phyloP scores from a whole-genome alignment of 2,329 filamentous ascomycete genomes.

The Colletotrichum filicis region DNA sequence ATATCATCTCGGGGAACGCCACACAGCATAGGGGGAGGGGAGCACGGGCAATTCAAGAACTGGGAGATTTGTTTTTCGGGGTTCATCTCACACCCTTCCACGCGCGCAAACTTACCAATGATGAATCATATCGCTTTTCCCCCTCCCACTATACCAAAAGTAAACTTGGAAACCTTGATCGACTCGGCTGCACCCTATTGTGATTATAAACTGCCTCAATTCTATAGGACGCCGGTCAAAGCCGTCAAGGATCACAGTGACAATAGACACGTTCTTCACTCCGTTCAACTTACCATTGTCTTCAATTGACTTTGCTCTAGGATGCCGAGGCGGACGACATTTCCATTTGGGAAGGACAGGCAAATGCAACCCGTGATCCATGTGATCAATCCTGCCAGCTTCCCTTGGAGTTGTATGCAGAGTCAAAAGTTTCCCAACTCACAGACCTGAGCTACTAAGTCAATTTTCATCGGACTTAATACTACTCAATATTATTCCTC shows the following conservation, averaged over 20 bases:
- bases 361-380: not conserved
- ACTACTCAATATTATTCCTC: not conserved
- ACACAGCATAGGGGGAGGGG: not conserved
- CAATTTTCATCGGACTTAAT: not conserved
- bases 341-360: not conserved
- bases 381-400: not conserved
- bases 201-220: not conserved
- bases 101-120: not conserved
- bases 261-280: not conserved
- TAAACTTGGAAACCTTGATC: slow-evolving; percentile 12
- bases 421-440: not conserved
- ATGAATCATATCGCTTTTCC: not conserved
- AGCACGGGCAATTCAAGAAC: not conserved
- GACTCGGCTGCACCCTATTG: not conserved
- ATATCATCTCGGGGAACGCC: not conserved
- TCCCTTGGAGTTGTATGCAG: not conserved
- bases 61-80: not conserved
- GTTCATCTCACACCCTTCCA: not conserved
- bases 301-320: not conserved
- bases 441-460: not conserved
- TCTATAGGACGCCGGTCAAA: not conserved
- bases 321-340: not conserved
- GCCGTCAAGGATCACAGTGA: not conserved
- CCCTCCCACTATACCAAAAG: slow-evolving; percentile 1
- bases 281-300: not conserved